Base-by-base conservation (phyloP, 805 yeast genomes). In the Spathaspora gorwiae region DNA sequence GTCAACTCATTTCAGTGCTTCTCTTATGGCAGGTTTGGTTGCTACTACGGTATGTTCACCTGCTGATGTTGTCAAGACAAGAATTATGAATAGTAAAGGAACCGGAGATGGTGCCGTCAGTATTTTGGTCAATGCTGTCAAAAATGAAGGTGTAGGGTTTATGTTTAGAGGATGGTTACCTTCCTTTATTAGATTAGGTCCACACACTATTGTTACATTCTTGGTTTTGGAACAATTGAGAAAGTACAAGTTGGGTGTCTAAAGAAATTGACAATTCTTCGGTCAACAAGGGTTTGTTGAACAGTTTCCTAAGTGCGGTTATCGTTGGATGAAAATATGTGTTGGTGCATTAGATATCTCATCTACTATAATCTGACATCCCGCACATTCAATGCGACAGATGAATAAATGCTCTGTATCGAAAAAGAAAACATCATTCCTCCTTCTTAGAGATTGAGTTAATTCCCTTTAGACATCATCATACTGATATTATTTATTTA, bases 1-100 rank as follows among this genome's bases (percentile, higher is more conserved):
- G 51, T 55, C 81, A 0, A 87, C 96, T 2, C 95, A 88, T 62
- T 87, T 88, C 57, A 61, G 81, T 31, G 87, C 96, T 0, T 83
- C 92, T 4, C 69, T 88, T 49, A 57, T 84, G 50, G 95, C 96
- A 1, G 96, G 96, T 13, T 67, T 88, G 32, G 88, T 88, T 5
- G 96, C 96, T 6, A 88, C 96, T 0, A 89, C 96, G 0, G 85
- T 88, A 14, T 89, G 96, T 61, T 87, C 95, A 1, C 96, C 96
- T 1, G 96, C 90, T 8, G 96, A 88, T 64, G 96, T 88, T 3
- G 82, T 88, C 40, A 89, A 89, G 64, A 89, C 96, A 2, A 73
- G 95, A 57, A 85, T 88, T 47, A 88, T 88, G 96, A 84, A 86
- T 64, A 78, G 76, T 35, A 71, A 76, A 45, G 72, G 70, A 1